These are phyloP conservation scores for Dentipellis fragilis DNA, from an alignment of 768 basidiomycete species.

Conservation along the genomic window DNA sequence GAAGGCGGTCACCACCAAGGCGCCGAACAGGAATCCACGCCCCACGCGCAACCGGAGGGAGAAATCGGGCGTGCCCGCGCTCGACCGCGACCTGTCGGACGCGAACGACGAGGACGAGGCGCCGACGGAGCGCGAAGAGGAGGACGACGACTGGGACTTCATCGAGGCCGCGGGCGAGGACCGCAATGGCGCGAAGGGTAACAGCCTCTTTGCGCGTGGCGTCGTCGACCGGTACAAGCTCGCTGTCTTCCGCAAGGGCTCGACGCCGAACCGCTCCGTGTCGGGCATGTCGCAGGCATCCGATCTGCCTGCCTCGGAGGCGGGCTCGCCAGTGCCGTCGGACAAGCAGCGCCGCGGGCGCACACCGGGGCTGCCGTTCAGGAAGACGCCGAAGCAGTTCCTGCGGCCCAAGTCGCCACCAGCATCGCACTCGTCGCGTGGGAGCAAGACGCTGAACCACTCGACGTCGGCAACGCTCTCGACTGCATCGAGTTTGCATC, in stretches of 20 bases:
- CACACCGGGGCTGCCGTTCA: slow-evolving; percentile 57
- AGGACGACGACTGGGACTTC: slow-evolving; percentile 90
- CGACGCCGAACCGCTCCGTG: slow-evolving; percentile 46
- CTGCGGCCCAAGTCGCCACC: slow-evolving; percentile 63
- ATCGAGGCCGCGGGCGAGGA: slow-evolving; percentile 72
- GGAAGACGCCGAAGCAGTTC: slow-evolving; percentile 65
- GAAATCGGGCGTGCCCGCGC: slow-evolving; percentile 73
- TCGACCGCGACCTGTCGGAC: slow-evolving; percentile 64
- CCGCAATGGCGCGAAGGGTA: slow-evolving; percentile 68
- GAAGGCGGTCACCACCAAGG: slow-evolving; percentile 3
- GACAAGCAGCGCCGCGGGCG: slow-evolving; percentile 55
- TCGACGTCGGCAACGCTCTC: slow-evolving; percentile 42
- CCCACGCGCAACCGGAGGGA: slow-evolving; percentile 46
- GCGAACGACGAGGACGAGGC: slow-evolving; percentile 34
- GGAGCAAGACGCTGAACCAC: slow-evolving; percentile 27
- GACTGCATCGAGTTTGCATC: slow-evolving; percentile 38
- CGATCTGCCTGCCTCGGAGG: slow-evolving; percentile 28
- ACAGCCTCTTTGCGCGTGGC: slow-evolving; percentile 82
- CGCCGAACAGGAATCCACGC: slow-evolving; percentile 15
- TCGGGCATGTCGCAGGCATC: slow-evolving; percentile 53
- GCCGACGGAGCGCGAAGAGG: slow-evolving; percentile 39
- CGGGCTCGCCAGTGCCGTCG: slow-evolving; percentile 35
- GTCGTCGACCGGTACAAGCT: slow-evolving; percentile 83
- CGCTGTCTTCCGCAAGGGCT: slow-evolving; percentile 78
- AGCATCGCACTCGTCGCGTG: slow-evolving; percentile 39